A percentile compares a stretch with the other conserved stretches of the same genome.
These are phyloP conservation scores for Xanthoconium purpureum DNA, from an alignment of 768 basidiomycete species.

Conservation along the genomic window DNA sequence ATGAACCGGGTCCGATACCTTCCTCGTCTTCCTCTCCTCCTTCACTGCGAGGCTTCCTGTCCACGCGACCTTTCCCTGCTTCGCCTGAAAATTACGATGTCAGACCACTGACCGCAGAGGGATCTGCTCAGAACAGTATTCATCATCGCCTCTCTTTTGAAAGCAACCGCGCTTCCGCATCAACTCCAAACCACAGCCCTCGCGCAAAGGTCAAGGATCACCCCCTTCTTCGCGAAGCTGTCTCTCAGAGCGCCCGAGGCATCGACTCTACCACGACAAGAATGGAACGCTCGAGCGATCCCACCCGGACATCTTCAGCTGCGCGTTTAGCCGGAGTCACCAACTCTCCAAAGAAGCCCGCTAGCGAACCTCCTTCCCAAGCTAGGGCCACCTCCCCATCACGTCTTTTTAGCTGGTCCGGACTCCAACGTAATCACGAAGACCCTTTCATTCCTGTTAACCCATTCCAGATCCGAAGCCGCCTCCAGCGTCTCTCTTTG, in stretches of 20 bases:
- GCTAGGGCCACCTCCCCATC: slow-evolving; percentile 55
- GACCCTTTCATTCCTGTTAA: slow-evolving; percentile 57
- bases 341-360: slow-evolving; percentile 18
- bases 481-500: slow-evolving; percentile 21
- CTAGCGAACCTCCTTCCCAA: slow-evolving; percentile 33
- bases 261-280: slow-evolving; percentile 10
- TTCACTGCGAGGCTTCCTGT: slow-evolving; percentile 31
- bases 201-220: slow-evolving; percentile 34
- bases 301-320: slow-evolving; percentile 6
- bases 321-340: slow-evolving; percentile 3
- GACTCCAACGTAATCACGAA: slow-evolving; percentile 49
- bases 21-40: slow-evolving; percentile 39
- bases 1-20: slow-evolving; percentile 36
- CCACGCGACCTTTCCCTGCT: slow-evolving; percentile 20
- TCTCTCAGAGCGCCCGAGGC: slow-evolving; percentile 2
- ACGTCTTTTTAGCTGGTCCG: slow-evolving; percentile 53
- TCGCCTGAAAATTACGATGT: slow-evolving; percentile 11
- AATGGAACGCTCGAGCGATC: slow-evolving; percentile 8
- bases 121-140: slow-evolving; percentile 44
- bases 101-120: slow-evolving; percentile 34
- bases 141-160: slow-evolving; percentile 56
- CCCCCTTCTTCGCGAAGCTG: slow-evolving; percentile 20
- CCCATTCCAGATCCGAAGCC: slow-evolving; percentile 42
- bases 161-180: slow-evolving; percentile 34
- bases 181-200: slow-evolving; percentile 31